phyloP scores from a whole-genome alignment of 768 basidiomycete genomes.

The Tricholomella constricta region DNA sequence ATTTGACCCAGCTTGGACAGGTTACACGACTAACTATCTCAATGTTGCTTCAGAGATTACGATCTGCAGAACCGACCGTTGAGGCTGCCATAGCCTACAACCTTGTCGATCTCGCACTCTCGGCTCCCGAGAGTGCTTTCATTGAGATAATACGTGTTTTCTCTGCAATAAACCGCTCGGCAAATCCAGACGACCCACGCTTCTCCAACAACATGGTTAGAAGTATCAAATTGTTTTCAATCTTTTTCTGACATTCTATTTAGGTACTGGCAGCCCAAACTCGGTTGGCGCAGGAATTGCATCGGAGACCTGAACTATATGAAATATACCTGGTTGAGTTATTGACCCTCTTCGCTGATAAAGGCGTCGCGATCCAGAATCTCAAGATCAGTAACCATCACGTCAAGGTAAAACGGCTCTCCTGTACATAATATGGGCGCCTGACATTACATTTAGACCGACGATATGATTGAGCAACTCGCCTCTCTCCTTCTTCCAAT shows the following conservation, averaged over 20 bases:
- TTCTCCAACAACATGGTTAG: conserved; percentile 87
- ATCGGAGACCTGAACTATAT: conserved; percentile 74
- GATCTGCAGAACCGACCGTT: conserved; percentile 81
- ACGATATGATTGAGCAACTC: conserved; percentile 85
- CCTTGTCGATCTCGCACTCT: conserved; percentile 85
- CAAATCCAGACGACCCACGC: conserved; percentile 86
- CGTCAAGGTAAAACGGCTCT: conserved; percentile 52
- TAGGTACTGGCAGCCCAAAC: conserved; percentile 92
- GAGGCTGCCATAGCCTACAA: conserved; percentile 93
- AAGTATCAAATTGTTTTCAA: background rate
- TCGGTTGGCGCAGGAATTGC: conserved; percentile 78
- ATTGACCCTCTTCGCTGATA: conserved; percentile 84
- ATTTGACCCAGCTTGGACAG: conserved; percentile 33
- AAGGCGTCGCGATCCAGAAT: conserved; percentile 89
- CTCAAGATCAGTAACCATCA: conserved; percentile 64
- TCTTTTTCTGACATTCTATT: background rate
- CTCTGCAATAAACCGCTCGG: conserved; percentile 79
- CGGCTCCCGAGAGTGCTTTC: conserved; percentile 76
- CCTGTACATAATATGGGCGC: conserved; percentile 8
- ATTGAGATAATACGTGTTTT: conserved; percentile 83
- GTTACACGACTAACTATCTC: conserved; percentile 87
- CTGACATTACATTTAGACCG: conserved; percentile 48
- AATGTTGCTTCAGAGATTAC: conserved; percentile 87
- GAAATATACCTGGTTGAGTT: conserved; percentile 83
- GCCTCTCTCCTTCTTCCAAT: conserved; percentile 89